Percentiles rank a stretch among this genome's conserved stretches.
Conservation (phyloP, 2,329 filamentous ascomycete genomes). For the Talaromyces sp. region DNA sequence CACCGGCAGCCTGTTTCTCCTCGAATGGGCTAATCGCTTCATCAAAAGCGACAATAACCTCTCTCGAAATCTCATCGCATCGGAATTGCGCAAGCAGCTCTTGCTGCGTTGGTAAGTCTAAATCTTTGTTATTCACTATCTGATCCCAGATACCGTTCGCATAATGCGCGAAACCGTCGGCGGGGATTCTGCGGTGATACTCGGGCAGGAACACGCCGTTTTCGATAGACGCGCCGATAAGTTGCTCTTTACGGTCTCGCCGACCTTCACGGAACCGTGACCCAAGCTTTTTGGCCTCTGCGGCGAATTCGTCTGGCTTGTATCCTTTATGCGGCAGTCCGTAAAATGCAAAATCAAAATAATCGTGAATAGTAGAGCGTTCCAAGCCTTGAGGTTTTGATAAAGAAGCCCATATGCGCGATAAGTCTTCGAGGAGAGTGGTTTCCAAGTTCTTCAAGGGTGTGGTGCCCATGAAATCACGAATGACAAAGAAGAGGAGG, state of each 20-base stretch:
- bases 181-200: slow-evolving; percentile 92
- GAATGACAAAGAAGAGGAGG: slow-evolving; percentile 96
- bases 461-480: slow-evolving; percentile 90
- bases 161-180: slow-evolving; percentile 93
- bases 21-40: slow-evolving; percentile 77
- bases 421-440: slow-evolving; percentile 84
- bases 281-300: slow-evolving; percentile 75
- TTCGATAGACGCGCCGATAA: slow-evolving; percentile 55
- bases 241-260: slow-evolving; percentile 60
- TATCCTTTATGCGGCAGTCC: slow-evolving; percentile 95
- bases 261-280: slow-evolving; percentile 78
- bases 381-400: slow-evolving; percentile 89
- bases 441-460: slow-evolving; percentile 85
- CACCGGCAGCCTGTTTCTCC: slow-evolving; percentile 73
- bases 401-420: slow-evolving; percentile 86
- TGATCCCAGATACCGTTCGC: slow-evolving; percentile 96
- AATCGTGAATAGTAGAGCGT: slow-evolving; percentile 85
- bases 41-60: slow-evolving; percentile 82
- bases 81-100: slow-evolving; percentile 95
- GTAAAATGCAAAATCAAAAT: slow-evolving; percentile 97
- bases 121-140: slow-evolving; percentile 97
- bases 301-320: slow-evolving; percentile 83
- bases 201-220: slow-evolving; percentile 86
- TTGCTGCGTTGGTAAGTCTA: slow-evolving; percentile 94
- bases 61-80: slow-evolving; percentile 92